Percentiles rank a stretch among this genome's conserved stretches.
These are phyloP conservation scores for Alternaria postmessia DNA, from an alignment of 2,329 filamentous ascomycete genomes.

Conservation along the genomic window DNA sequence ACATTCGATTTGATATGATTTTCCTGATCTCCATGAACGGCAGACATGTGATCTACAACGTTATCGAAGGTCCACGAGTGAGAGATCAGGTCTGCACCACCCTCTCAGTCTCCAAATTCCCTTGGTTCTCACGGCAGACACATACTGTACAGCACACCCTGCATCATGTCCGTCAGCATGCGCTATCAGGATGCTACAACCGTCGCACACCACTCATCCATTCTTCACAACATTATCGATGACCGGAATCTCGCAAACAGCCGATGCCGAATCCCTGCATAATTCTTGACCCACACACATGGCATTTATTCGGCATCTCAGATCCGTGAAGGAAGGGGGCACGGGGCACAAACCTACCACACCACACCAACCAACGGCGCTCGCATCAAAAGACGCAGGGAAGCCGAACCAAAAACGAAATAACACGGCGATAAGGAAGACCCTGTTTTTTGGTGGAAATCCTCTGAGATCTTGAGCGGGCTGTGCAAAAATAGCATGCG, in stretches of 20 bases:
- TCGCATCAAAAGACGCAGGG: conserved; percentile 5
- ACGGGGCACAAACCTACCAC: conserved; percentile 3
- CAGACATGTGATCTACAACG: background rate
- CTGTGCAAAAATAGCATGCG: conserved; percentile 3
- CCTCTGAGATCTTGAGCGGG: background rate
- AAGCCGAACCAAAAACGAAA: conserved; percentile 2
- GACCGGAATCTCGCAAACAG: background rate
- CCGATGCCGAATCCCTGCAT: conserved; percentile 8
- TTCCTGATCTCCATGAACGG: background rate
- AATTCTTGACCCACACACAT: conserved; percentile 12
- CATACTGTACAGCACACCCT: background rate
- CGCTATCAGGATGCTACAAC: background rate
- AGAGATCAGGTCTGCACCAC: background rate
- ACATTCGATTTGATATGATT: background rate
- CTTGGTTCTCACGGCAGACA: background rate
- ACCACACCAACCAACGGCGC: conserved; percentile 6
- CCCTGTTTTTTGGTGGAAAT: background rate
- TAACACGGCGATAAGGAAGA: conserved; percentile 4
- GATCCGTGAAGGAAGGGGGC: conserved; percentile 10
- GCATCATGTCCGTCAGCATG: background rate
- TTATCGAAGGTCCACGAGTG: background rate
- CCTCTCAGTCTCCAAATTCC: background rate
- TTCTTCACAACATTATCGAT: background rate
- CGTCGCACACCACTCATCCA: background rate
- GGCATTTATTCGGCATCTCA: conserved; percentile 17